These are phyloP conservation scores for Gnetum montanum DNA, from an alignment of 75 land plant species.

Conservation along the genomic window DNA sequence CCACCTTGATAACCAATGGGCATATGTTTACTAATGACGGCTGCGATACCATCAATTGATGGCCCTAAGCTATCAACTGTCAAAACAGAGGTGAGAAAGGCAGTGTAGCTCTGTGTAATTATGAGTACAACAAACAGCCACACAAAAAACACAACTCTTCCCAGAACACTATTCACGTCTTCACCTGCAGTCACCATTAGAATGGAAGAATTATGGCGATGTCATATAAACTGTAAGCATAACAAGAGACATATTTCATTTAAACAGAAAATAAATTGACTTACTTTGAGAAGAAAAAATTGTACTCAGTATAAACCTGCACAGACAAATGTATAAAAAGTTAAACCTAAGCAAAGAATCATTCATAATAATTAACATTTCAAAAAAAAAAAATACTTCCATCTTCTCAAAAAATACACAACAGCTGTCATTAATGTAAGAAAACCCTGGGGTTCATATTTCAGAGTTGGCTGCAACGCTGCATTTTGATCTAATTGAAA, in stretches of 20 bases:
- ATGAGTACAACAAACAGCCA: conserved; percentile 91
- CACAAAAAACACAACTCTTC: conserved; percentile 57
- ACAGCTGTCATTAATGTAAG: too few species aligned
- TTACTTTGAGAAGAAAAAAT: conserved; percentile 80
- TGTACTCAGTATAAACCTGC: conserved; percentile 88
- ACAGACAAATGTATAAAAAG: conserved; percentile 1
- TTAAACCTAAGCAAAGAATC: too few species aligned
- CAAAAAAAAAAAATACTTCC: too few species aligned
- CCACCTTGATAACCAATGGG: conserved; percentile 78
- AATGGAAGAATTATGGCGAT: not conserved
- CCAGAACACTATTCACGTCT: conserved; percentile 57
- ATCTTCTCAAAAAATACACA: too few species aligned
- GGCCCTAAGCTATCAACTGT: conserved; percentile 66
- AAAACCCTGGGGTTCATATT: too few species aligned
- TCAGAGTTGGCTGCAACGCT: too few species aligned
- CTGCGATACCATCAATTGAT: conserved; percentile 53
- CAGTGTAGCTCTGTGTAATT: conserved; percentile 79
- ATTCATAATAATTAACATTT: too few species aligned
- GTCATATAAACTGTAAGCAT: not conserved
- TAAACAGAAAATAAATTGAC: conserved; percentile 11
- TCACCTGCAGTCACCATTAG: conserved; percentile 31
- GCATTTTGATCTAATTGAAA: too few species aligned
- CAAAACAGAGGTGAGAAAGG: conserved; percentile 70
- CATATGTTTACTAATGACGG: conserved; percentile 42
- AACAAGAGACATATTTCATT: not conserved